Base-by-base conservation (phyloP, 164 flowering plant species). In the grape (Vitis vinifera) region DNA sequence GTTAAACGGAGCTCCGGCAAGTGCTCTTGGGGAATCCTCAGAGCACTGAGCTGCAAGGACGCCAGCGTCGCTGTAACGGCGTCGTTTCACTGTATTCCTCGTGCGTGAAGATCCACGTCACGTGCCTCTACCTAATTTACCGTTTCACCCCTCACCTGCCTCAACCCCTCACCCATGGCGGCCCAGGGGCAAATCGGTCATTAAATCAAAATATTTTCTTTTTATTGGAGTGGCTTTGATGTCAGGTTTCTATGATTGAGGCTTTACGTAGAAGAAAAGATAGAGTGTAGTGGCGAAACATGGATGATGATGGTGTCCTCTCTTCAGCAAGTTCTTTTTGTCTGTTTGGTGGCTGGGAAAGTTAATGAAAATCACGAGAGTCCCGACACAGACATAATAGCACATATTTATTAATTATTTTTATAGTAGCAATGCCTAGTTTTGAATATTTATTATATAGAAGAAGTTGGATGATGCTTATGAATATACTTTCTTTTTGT, bases 31-130 rank as follows among this genome's bases (percentile, higher is more conserved):
- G 72, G 74, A 30, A 51, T 90, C 30, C 75, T 90, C 15, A 80
- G 78, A 15, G 88, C 82, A 10, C 57, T 90, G 55, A 86, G 91
- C 66, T 90, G 94, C 78, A 85, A 64, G 52, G 81, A 80, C 53
- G 80, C 79, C 2, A 80, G 79, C 61, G 81, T 75, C 9, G 84
- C 76, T 0, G 84, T 77, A 2, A 72, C 84, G 80, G 59, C 86
- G 53, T 68, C 90, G 58, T 69, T 84, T 62, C 47, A 68, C 8
- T 73, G 75, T 66, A 17, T 80, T 29, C 72, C 75, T 0, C 68
- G 56, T 0, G 69, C 48, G 53, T 70, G 65, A 63, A 37, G 44
- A 3, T 37, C 44, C 44, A 37, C 44, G 44, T 37, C 44, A 37
- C 44, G 44, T 37, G 44, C 44, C 44, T 37, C 44, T 37, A 8